Base-by-base conservation (phyloP, 805 yeast genomes). In the Kluyveromyces aestuarii region DNA sequence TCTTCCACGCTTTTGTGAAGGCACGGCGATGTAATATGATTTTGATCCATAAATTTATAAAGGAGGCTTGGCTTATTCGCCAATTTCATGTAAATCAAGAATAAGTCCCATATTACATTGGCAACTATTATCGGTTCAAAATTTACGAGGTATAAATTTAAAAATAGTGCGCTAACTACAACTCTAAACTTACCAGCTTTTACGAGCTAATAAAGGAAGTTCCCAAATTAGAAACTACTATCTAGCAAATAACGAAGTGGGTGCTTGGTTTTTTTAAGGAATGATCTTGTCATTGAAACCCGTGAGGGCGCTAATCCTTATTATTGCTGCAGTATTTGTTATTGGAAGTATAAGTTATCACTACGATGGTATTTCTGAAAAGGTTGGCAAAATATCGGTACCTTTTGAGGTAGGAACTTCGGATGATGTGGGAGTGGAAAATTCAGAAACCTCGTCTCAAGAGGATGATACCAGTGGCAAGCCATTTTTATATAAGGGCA, bases 361-460 rank as follows among this genome's bases (percentile, higher is more conserved):
- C 14, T 30, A 30, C 35, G 35, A 30, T 5, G 14, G 14, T 30
- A 30, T 30, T 30, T 30, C 35, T 11, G 35, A 30, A 30, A 30
- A 30, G 35, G 35, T 30, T 13, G 35, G 14, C 35, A 30, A 30
- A 2, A 30, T 30, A 7, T 11, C 35, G 14, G 35, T 30, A 11
- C 41, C 41, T 16, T 21, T 4, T 13, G 48, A 49, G 18, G 48
- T 41, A 10, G 41, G 39, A 21, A 30, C 36, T 16, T 7, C 37
- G 46, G 43, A 40, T 13, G 48, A 49, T 30, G 48, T 41, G 25
- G 48, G 43, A 13, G 36, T 16, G 16, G 41, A n/a, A 11, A 46
- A 41, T 5, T 17, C 21, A 47, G 37, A n/a, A n/a, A 44, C 45
- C 16, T 36, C 45, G 8, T 5, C 16, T 8, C 39, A 18, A 27